phyloP scores from a whole-genome alignment of 2,329 filamentous ascomycete species.

The Atkinsonella texensis region DNA sequence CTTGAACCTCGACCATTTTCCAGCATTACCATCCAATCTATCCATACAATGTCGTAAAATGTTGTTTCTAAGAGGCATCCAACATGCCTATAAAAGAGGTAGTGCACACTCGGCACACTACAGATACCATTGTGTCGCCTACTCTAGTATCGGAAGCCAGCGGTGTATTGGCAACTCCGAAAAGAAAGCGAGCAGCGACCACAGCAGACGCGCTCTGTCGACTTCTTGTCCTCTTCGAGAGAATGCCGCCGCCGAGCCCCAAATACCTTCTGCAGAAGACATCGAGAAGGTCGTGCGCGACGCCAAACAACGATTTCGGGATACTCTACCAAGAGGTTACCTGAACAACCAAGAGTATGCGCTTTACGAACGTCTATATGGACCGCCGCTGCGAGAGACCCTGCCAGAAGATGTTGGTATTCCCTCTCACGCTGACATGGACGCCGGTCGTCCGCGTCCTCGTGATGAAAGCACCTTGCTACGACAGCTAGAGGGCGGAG shows the following conservation, averaged over 20 bases:
- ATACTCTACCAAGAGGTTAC: constrained; percentile 60
- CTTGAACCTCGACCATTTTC: constrained; percentile 5
- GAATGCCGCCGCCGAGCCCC: constrained; percentile 4
- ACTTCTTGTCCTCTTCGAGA: constrained; percentile 15
- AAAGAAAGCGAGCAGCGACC: background rate
- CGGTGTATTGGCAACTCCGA: background rate
- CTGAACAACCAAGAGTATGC: constrained; percentile 58
- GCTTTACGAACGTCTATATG: constrained; percentile 73
- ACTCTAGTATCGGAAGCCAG: background rate
- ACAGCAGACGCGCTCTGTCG: constrained; percentile 16
- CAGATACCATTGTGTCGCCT: background rate
- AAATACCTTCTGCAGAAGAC: constrained; percentile 16
- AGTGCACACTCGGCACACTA: constrained; percentile 9
- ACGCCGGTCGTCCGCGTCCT: constrained; percentile 9
- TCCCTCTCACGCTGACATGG: constrained; percentile 27
- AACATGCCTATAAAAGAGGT: constrained; percentile 21
- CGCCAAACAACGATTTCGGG: constrained; percentile 64
- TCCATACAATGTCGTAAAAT: constrained; percentile 15
- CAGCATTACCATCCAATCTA: background rate
- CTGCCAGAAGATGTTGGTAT: constrained; percentile 46
- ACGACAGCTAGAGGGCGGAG: constrained; percentile 42
- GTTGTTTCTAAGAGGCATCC: constrained; percentile 22
- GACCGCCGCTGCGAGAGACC: constrained; percentile 55
- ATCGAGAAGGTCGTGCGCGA: constrained; percentile 55
- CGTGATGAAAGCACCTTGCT: constrained; percentile 34